Conservation (phyloP, 1,284 basidiomycete species). For the Gymnopus androsaceus region DNA sequence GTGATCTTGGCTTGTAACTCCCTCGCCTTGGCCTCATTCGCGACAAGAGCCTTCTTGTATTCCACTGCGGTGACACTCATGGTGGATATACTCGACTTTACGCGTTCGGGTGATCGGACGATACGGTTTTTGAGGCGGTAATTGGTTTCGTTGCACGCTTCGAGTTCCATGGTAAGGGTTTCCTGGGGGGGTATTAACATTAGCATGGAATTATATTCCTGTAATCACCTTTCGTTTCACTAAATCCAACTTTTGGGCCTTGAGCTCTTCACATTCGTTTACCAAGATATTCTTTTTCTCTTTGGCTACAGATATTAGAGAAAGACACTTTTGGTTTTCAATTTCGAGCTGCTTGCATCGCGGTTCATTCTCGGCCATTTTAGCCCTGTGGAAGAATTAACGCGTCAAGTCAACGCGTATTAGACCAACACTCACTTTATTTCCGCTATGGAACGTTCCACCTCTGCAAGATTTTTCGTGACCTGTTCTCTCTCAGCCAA, state of each 20-base stretch:
- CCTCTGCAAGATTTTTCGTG: constrained; percentile 49
- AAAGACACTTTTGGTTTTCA: constrained; percentile 64
- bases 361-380: constrained; percentile 72
- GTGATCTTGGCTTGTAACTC: constrained; percentile 77
- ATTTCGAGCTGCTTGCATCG: constrained; percentile 59
- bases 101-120: constrained; percentile 85
- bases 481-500: constrained; percentile 59
- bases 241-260: constrained; percentile 62
- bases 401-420: background rate
- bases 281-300: constrained; percentile 61
- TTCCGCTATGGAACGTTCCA: constrained; percentile 55
- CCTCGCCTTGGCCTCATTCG: constrained; percentile 69
- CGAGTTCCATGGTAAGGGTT: constrained; percentile 56
- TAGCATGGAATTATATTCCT: background rate
- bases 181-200: constrained; percentile 41
- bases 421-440: constrained; percentile 56
- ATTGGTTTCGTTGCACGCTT: constrained; percentile 60
- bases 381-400: constrained; percentile 44
- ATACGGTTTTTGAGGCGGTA: constrained; percentile 68
- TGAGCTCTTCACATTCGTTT: constrained; percentile 66
- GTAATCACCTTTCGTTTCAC: constrained; percentile 54
- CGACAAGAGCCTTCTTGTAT: constrained; percentile 60
- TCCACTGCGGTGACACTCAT: constrained; percentile 66
- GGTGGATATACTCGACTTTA: constrained; percentile 74
- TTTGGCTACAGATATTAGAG: constrained; percentile 67